Evolutionary conservation across 441 rosid genomes (phyloP), one percentile per base, ranked within the genome.

Genomic region (Brassica hybrid): DNA sequence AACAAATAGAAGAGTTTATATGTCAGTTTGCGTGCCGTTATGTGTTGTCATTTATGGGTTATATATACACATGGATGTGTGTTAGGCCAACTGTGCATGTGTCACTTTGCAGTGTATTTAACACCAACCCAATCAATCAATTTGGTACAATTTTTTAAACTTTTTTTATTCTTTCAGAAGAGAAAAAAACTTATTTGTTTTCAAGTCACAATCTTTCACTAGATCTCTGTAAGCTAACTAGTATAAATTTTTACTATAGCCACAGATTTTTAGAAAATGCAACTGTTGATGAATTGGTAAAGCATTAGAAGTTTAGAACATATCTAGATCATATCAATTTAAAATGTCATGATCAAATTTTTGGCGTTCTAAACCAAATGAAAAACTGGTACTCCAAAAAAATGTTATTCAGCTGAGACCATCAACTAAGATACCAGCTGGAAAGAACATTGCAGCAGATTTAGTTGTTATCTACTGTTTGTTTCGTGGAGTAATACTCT

Each of bases 11-110:
- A 32, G 17, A 57, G 52, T 74, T 48, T 65, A 19, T 36, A 54
- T n/a, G 38, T 16, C n/a, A n/a, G n/a, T 36, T 56, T 21, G 27
- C 36, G 57, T 54, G 43, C 11, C 27, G 17, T 57, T 11, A 19
- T 38, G 30, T 38, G 38, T 38, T 38, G 45, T 25, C 45, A 38
- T 57, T 74, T 65, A 45, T 57, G 66, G 2, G 14, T 66, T 74
- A 65, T 65, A 74, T 74, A 74, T 23, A 38, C 45, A 41, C 32
- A 65, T 54, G 70, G 36, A 65, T 41, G 66, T 30, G 21, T 58
- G 56, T 56, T 13, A 65, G 23, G 57, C 72, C 71, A 65, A 74
- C 45, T 57, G 19, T 66, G 19, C 59, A 74, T 3, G 21, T 56
- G 16, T 56, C 77, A 65, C 65, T 65, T 74, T 38, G 56, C 43